Conservation (phyloP, 2,329 filamentous ascomycete species). For the Beauveria bassiana region DNA sequence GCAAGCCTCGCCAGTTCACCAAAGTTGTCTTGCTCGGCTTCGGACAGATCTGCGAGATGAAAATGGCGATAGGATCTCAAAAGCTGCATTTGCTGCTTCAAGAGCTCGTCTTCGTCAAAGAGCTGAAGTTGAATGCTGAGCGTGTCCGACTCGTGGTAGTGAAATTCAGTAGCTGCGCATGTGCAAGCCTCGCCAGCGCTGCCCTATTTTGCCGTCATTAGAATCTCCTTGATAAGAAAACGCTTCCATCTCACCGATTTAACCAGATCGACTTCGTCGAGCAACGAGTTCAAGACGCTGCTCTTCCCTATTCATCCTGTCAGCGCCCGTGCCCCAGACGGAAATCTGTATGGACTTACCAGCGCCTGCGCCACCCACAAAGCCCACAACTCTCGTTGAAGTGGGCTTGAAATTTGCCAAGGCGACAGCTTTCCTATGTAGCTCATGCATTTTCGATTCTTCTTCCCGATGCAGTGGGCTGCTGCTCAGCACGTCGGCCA, state of each 20-base stretch:
- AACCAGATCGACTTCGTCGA: constrained; percentile 33
- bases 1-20: constrained; percentile 23
- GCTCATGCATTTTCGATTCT: constrained; percentile 30
- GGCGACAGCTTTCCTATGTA: constrained; percentile 24
- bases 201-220: constrained; percentile 25
- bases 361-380: constrained; percentile 41
- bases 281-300: constrained; percentile 40
- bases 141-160: constrained; percentile 25
- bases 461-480: constrained; percentile 27
- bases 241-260: constrained; percentile 29
- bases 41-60: neutral
- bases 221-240: neutral
- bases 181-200: constrained; percentile 38
- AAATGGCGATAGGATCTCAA: constrained; percentile 30
- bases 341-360: constrained; percentile 21
- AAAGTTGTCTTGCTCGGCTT: neutral
- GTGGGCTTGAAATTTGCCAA: constrained; percentile 31
- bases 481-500: constrained; percentile 27
- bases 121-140: constrained; percentile 28
- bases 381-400: constrained; percentile 33
- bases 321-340: neutral
- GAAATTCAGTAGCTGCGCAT: constrained; percentile 40
- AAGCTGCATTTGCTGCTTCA: constrained; percentile 26
- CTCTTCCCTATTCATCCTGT: constrained; percentile 32
- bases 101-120: constrained; percentile 25